Conservation (phyloP, 345 rosid genomes). For the Corchorus olitorius region DNA sequence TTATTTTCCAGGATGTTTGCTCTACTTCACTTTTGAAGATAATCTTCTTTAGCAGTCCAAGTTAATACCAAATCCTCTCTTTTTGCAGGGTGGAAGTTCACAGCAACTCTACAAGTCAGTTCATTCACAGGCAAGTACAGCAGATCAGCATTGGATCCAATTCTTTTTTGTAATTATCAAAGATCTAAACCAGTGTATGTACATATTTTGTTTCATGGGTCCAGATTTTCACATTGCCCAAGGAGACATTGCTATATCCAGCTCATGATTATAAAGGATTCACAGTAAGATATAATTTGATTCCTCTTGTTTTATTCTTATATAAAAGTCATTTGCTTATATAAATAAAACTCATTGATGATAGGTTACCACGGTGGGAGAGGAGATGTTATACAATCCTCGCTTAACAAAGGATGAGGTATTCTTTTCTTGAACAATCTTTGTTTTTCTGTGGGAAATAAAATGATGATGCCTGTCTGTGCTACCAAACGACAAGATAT, state of each 20-base stretch:
- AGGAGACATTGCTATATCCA: slow-evolving; percentile 84
- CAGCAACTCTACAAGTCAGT: slow-evolving; percentile 80
- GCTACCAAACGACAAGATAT: neutral
- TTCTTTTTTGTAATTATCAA: neutral
- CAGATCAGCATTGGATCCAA: neutral
- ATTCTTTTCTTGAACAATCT: slow-evolving; percentile 4
- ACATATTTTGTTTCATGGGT: slow-evolving; percentile 9
- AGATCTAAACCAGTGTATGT: neutral
- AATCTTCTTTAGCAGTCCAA: neutral
- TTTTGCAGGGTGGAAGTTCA: slow-evolving; percentile 84
- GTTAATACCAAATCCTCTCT: neutral
- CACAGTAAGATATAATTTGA: slow-evolving; percentile 46
- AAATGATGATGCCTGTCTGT: neutral
- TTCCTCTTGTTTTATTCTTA: slow-evolving; percentile 1
- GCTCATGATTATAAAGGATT: slow-evolving; percentile 96
- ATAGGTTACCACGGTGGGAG: slow-evolving; percentile 94
- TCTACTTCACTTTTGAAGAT: neutral
- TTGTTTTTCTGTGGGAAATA: neutral
- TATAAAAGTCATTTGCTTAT: slow-evolving; percentile 10
- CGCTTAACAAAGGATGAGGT: slow-evolving; percentile 89
- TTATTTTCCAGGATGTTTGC: neutral
- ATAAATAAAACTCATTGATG: slow-evolving; percentile 14
- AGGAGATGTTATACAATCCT: slow-evolving; percentile 75
- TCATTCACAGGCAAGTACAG: slow-evolving; percentile 79
- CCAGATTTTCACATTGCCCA: slow-evolving; percentile 86